A percentile compares a stretch with the other conserved stretches of the same genome.
phyloP scores from a whole-genome alignment of 768 basidiomycete species.

The Mycena capillaripes region DNA sequence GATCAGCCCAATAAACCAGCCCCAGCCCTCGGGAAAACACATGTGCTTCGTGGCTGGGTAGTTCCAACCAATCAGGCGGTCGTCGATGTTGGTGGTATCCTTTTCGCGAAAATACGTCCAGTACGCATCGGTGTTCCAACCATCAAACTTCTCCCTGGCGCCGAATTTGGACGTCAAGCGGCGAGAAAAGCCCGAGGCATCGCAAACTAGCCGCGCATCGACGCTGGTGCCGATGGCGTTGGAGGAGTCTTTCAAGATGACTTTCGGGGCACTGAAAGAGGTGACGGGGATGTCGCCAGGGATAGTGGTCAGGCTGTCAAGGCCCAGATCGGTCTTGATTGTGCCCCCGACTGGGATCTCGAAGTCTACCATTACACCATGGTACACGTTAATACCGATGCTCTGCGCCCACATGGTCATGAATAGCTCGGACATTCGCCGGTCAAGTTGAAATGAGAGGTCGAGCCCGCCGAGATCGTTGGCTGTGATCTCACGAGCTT shows the following conservation, averaged over 20 bases:
- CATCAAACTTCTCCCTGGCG: constrained; percentile 13
- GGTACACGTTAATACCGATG: constrained; percentile 25
- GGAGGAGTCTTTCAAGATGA: constrained; percentile 23
- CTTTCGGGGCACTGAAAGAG: constrained; percentile 18
- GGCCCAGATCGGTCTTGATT: constrained; percentile 6
- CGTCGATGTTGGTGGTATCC: constrained; percentile 10
- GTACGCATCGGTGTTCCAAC: constrained; percentile 26
- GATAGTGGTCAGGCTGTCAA: neutral
- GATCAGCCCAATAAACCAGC: constrained; percentile 27
- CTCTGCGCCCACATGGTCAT: constrained; percentile 30
- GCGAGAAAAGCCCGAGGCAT: constrained; percentile 29
- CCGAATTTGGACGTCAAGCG: constrained; percentile 26
- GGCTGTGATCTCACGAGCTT: constrained; percentile 10
- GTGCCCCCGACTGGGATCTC: constrained; percentile 17
- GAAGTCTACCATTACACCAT: constrained; percentile 24
- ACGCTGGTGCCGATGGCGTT: constrained; percentile 7
- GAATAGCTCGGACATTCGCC: constrained; percentile 27
- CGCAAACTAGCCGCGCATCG: constrained; percentile 17
- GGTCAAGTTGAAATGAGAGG: constrained; percentile 27
- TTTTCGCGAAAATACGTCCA: constrained; percentile 27
- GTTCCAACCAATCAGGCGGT: constrained; percentile 19
- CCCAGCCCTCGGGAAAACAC: constrained; percentile 33
- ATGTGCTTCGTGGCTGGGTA: constrained; percentile 31
- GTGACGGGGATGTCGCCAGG: neutral
- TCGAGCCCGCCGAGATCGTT: constrained; percentile 29